Percentiles rank a stretch among this genome's conserved stretches.
Evolutionary conservation across 352 stramenopile species (phyloP).

Genomic region (Pythium rishiriense): DNA sequence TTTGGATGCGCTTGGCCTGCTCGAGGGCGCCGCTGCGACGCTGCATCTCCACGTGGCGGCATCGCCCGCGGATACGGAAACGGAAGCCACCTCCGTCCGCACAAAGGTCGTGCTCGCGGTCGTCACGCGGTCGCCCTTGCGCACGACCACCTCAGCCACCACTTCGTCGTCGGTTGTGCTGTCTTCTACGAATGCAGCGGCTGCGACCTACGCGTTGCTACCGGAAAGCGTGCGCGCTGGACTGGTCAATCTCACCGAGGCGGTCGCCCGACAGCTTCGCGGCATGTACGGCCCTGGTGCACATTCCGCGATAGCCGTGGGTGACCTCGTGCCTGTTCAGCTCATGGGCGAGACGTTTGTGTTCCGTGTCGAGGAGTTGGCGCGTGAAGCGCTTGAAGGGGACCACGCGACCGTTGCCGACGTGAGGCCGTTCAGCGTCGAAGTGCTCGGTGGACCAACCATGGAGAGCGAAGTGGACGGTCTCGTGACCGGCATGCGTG

Average conservation of each 20-base stretch:
- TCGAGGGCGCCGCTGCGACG: conserved; percentile 16
- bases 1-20: conserved; percentile 30
- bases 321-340: conserved; percentile 40
- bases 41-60: not conserved
- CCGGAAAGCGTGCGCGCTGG: conserved; percentile 42
- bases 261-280: conserved; percentile 39
- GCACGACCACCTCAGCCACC: conserved; percentile 38
- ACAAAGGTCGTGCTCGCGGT: conserved; percentile 22
- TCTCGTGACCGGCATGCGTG: conserved; percentile 6
- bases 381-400: not conserved
- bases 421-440: conserved; percentile 10
- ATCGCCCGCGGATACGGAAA: too few species aligned
- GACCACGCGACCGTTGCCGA: conserved; percentile 1
- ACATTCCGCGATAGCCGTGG: conserved; percentile 7
- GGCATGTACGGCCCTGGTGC: conserved; percentile 4
- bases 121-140: conserved; percentile 6
- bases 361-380: conserved; percentile 37
- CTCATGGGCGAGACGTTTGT: conserved; percentile 56
- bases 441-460: not conserved
- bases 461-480: not conserved
- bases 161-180: conserved; percentile 28
- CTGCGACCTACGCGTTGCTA: conserved; percentile 18
- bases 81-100: not conserved
- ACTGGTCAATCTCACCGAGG: conserved; percentile 36
- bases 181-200: not conserved